phyloP scores from a whole-genome alignment of 345 rosid genomes.

The Combretum micranthum region DNA sequence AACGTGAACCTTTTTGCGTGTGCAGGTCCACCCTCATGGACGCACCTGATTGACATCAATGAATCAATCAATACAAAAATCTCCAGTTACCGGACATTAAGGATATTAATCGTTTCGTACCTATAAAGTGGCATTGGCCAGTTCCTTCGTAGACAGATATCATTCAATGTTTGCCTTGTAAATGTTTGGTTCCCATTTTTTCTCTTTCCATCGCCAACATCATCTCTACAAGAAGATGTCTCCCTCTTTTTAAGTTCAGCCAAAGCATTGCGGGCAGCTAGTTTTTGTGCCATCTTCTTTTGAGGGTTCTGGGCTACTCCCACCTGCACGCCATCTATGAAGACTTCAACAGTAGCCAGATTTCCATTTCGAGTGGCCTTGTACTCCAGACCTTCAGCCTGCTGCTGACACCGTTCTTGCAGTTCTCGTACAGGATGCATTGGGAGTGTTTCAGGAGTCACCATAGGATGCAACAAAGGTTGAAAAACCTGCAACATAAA shows the following conservation, averaged over 20 bases:
- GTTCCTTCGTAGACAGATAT: conserved; percentile 84
- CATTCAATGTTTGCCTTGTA: conserved; percentile 89
- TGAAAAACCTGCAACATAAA: conserved; percentile 58
- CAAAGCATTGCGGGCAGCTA: conserved; percentile 94
- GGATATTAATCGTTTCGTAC: conserved; percentile 26
- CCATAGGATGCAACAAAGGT: conserved; percentile 95
- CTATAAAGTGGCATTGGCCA: conserved; percentile 97
- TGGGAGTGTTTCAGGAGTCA: conserved; percentile 95
- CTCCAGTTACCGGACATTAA: background rate
- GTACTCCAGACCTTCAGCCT: conserved; percentile 96
- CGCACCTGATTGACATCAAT: conserved; percentile 45
- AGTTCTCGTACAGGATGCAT: conserved; percentile 99
- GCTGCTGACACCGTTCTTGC: conserved; percentile 97
- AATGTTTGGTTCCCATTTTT: conserved; percentile 82
- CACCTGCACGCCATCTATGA: conserved; percentile 78
- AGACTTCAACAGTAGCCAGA: conserved; percentile 93
- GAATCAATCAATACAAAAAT: background rate
- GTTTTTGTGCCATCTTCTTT: conserved; percentile 99
- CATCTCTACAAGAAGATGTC: conserved; percentile 43
- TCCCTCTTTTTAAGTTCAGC: conserved; percentile 81
- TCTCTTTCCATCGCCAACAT: conserved; percentile 52
- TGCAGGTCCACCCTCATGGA: conserved; percentile 92
- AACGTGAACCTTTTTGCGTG: conserved; percentile 92
- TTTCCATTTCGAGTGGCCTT: conserved; percentile 81
- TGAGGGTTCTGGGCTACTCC: conserved; percentile 95